Evolutionary conservation across 2,329 filamentous ascomycete genomes (phyloP).

Genomic region (Fusarium mangiferae): DNA sequence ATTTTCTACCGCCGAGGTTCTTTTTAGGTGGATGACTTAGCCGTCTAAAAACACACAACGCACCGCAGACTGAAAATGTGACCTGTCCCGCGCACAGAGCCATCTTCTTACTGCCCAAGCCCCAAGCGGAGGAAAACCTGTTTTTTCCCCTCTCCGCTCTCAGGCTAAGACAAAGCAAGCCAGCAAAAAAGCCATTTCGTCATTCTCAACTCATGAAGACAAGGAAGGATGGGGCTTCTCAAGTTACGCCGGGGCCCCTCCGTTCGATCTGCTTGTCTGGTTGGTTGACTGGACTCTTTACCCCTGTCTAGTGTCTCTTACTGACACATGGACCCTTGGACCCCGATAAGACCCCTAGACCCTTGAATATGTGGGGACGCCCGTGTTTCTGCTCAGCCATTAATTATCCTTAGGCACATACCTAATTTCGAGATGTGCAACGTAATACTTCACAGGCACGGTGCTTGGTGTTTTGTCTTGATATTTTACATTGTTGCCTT

Average conservation of each 20-base stretch:
- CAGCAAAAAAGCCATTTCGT: background rate
- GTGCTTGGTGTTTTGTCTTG: background rate
- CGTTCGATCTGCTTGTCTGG: background rate
- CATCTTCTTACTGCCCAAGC: background rate
- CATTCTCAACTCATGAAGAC: background rate
- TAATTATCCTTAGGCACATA: too few species aligned
- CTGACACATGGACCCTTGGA: background rate
- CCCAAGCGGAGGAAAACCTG: background rate
- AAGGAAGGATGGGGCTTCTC: background rate
- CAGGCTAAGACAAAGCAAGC: background rate
- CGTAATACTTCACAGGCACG: too few species aligned
- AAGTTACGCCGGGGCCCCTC: background rate
- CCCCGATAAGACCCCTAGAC: background rate
- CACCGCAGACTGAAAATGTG: background rate
- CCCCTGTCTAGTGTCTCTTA: background rate
- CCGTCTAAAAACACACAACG: background rate
- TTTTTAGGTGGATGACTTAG: background rate
- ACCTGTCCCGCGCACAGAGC: background rate
- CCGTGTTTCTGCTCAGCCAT: too few species aligned
- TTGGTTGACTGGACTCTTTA: background rate
- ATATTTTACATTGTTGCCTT: background rate
- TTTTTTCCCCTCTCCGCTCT: background rate
- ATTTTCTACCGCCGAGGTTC: background rate
- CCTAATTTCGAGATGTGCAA: too few species aligned
- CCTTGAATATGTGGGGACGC: background rate